phyloP scores from a whole-genome alignment of 2,329 filamentous ascomycete genomes.

The Paecilomyces sp. region DNA sequence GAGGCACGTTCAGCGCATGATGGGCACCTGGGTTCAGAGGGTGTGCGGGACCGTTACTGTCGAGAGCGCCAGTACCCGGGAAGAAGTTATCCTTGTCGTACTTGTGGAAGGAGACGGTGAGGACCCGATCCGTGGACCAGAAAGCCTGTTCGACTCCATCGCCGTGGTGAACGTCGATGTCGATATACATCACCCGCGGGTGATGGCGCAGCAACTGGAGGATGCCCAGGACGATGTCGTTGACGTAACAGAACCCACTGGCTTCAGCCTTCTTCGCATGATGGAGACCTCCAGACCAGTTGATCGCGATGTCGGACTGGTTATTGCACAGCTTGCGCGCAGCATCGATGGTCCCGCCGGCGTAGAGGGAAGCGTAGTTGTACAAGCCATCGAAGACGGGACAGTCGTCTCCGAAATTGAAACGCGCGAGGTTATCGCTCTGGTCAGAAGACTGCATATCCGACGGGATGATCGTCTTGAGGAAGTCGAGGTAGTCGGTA shows the following conservation, averaged over 20 bases:
- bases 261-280: constrained; percentile 93
- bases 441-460: constrained; percentile 60
- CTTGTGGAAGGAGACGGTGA: constrained; percentile 95
- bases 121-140: constrained; percentile 79
- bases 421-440: constrained; percentile 53
- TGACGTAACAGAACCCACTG: constrained; percentile 97
- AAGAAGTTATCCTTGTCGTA: constrained; percentile 83
- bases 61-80: constrained; percentile 79
- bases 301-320: constrained; percentile 91
- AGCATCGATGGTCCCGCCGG: constrained; percentile 83
- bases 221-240: constrained; percentile 93
- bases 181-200: constrained; percentile 85
- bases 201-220: constrained; percentile 76
- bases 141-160: constrained; percentile 90
- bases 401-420: constrained; percentile 90
- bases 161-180: constrained; percentile 88
- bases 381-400: constrained; percentile 94
- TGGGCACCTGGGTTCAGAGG: constrained; percentile 82
- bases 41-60: constrained; percentile 75
- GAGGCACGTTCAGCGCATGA: constrained; percentile 82
- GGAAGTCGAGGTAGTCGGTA: constrained; percentile 82
- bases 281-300: constrained; percentile 94
- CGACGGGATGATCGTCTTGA: constrained; percentile 63
- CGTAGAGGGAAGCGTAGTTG: constrained; percentile 90
- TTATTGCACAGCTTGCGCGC: constrained; percentile 79